Evolutionary conservation across 441 rosid genomes (phyloP).

Genomic region (Sinapis alba): DNA sequence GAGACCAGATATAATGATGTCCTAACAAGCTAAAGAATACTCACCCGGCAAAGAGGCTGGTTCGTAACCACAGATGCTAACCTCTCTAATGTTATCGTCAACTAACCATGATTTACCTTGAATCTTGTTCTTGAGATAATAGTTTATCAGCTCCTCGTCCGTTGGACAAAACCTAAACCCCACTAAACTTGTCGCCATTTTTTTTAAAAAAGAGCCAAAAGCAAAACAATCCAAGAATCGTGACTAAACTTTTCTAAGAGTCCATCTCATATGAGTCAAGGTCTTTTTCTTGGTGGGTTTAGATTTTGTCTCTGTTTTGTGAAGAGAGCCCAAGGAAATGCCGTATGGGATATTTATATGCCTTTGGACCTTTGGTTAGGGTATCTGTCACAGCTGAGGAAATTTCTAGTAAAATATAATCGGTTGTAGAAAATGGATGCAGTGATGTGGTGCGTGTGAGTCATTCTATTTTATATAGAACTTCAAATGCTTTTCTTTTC

Average conservation of each 20-base stretch:
- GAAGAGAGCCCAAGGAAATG: background rate
- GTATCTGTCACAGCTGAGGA: background rate
- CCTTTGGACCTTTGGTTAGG: background rate
- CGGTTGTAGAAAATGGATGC: background rate
- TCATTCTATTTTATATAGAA: background rate
- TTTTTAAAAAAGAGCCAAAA: background rate
- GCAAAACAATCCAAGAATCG: background rate
- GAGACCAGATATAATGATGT: too few relatives aligned
- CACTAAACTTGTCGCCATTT: slow-evolving; percentile 2
- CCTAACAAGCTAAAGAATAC: slow-evolving; percentile 7
- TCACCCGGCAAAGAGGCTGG: slow-evolving; percentile 26
- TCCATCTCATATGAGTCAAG: background rate
- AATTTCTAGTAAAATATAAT: background rate
- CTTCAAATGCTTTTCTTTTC: background rate
- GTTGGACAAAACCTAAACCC: slow-evolving; percentile 35
- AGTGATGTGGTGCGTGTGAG: background rate
- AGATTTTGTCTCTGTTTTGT: background rate
- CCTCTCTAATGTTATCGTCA: slow-evolving; percentile 18
- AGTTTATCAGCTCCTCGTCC: slow-evolving; percentile 29
- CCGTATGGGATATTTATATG: background rate
- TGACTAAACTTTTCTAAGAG: background rate
- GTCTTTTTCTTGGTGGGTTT: background rate
- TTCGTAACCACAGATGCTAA: slow-evolving; percentile 18
- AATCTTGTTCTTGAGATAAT: slow-evolving; percentile 30
- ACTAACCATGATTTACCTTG: slow-evolving; percentile 18